Base-by-base conservation (phyloP, 305 asterid genomes). In the Ajuga reptans region DNA sequence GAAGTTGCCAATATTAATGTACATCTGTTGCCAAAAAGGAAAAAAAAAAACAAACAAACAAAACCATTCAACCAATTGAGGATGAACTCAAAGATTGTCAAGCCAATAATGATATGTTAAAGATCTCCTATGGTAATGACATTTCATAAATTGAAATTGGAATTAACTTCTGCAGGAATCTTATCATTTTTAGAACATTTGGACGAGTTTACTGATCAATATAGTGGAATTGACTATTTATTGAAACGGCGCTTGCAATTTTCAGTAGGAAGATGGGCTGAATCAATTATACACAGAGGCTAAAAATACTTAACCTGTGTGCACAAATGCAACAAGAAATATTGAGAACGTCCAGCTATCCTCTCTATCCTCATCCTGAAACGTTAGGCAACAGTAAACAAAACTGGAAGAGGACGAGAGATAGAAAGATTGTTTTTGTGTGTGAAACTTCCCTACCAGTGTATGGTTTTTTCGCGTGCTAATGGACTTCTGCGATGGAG, bases 401-500 rank as follows among this genome's bases (percentile, higher is more conserved):
- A 37, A 66, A 49, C 71, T 64, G 50, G 68, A 47, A 66, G 67
- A 62, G 37, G 16, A 21, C 57, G 37, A 10, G 5, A 55, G 54
- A 69, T 37, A 64, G 62, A 21, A 21, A 21, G 27, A 21, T 21
- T 21, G 27, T 21, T 21, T n/a, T n/a, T n/a, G n/a, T 21, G 50
- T 36, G 65, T 56, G 68, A 36, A 57, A 33, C 3, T 47, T 71
- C 57, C 76, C 6, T 87, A 92, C 96, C 98, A 90, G 73, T 92
- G 96, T 74, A 92, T 82, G 69, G 79, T 76, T 80, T 74, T 88
- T 75, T 85, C 95, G 42, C 97, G 94, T 75, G 75, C 90, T 81
- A 90, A 72, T 49, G 98, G 97, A 74, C 98, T 92, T 79, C 98
- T 86, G 65, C 98, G 96, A 67, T 92, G 98, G 65, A 92, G 96